A percentile compares a stretch with the other conserved stretches of the same genome.
phyloP scores from a whole-genome alignment of 345 rosid species.

The Eucalyptus albens region DNA sequence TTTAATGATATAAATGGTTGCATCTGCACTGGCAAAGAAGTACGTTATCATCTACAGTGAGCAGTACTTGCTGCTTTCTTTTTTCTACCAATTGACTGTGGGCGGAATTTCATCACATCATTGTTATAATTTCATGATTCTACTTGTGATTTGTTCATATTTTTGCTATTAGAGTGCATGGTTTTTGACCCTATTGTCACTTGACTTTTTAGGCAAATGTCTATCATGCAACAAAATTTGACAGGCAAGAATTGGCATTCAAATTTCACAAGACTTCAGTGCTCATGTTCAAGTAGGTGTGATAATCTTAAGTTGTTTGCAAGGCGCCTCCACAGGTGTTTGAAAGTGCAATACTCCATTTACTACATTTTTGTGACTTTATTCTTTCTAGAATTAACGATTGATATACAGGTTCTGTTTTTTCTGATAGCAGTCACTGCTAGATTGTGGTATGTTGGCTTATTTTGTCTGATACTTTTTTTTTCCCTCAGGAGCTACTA shows the following conservation, averaged over 20 bases:
- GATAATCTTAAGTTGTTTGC: neutral
- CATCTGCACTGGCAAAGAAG: too few species aligned
- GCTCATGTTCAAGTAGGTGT: slow-evolving; percentile 68
- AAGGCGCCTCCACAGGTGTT: neutral
- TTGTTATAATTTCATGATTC: neutral
- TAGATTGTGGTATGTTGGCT: neutral
- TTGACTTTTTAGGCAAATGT: slow-evolving; percentile 28
- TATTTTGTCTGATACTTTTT: too few species aligned
- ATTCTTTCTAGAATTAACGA: too few species aligned
- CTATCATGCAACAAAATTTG: slow-evolving; percentile 72
- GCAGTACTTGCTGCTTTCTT: too few species aligned
- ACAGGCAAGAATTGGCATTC: slow-evolving; percentile 65
- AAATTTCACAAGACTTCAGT: slow-evolving; percentile 85
- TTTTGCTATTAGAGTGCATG: neutral
- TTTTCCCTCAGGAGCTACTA: neutral
- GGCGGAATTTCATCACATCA: neutral
- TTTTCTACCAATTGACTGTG: too few species aligned
- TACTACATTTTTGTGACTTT: neutral
- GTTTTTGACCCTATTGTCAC: neutral
- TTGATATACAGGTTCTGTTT: too few species aligned
- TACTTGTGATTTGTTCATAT: neutral
- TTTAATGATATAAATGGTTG: too few species aligned
- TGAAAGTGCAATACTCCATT: neutral
- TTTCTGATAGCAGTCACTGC: neutral
- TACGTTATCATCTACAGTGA: too few species aligned